These are phyloP conservation scores for Graphilbum sp. DNA, from an alignment of 2,329 filamentous ascomycete species.

Conservation along the genomic window DNA sequence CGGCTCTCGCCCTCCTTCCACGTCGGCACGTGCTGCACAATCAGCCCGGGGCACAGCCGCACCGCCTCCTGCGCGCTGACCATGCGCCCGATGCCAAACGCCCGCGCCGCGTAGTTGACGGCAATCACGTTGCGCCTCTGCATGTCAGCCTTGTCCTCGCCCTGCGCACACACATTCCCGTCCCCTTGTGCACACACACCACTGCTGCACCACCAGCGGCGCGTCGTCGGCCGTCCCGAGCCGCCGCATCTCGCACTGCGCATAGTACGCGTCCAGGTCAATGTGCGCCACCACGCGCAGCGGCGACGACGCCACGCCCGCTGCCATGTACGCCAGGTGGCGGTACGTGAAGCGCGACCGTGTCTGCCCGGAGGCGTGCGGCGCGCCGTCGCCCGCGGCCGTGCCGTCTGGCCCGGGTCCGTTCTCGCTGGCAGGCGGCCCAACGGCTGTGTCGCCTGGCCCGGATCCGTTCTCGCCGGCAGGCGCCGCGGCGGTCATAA, in stretches of 20 bases:
- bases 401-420: no score
- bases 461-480: no score
- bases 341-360: constrained; percentile 69
- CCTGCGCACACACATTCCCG: not conserved
- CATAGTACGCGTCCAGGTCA: constrained; percentile 95
- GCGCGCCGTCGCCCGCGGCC: no score
- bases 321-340: constrained; percentile 60
- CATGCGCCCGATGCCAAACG: constrained; percentile 64
- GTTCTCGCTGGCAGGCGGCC: no score
- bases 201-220: constrained; percentile 88
- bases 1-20: constrained; percentile 83
- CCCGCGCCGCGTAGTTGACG: constrained; percentile 83
- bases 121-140: constrained; percentile 85
- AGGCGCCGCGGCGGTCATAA: no score
- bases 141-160: no score
- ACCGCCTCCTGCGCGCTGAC: constrained; percentile 66
- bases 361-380: no score
- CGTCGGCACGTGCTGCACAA: constrained; percentile 84
- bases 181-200: constrained; percentile 34
- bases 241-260: constrained; percentile 87
- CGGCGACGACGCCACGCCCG: constrained; percentile 55
- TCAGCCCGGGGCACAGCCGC: constrained; percentile 70
- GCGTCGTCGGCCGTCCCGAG: constrained; percentile 56
- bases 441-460: no score
- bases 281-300: constrained; percentile 80